Conservation (phyloP, 2,329 filamentous ascomycete species). For the Sclerotiophoma versabilis region DNA sequence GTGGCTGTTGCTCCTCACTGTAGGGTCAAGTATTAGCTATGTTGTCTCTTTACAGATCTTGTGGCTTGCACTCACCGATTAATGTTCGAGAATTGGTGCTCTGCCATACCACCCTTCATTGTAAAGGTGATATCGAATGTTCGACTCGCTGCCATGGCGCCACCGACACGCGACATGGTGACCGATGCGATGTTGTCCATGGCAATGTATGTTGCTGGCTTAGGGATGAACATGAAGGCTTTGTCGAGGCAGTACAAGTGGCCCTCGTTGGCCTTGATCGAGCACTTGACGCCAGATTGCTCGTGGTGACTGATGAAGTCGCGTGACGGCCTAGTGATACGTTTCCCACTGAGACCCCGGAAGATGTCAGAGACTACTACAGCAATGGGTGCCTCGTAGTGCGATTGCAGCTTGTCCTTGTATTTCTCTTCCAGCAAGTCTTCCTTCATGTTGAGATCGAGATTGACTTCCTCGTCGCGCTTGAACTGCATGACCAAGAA, state of each 20-base stretch:
- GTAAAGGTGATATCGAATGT: constrained; percentile 97
- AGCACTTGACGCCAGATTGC: constrained; percentile 96
- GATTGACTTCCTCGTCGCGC: constrained; percentile 93
- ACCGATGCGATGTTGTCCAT: constrained; percentile 92
- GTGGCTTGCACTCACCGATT: constrained; percentile 68
- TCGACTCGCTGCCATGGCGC: constrained; percentile 88
- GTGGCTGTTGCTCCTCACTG: constrained; percentile 88
- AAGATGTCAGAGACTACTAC: constrained; percentile 96
- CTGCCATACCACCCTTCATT: constrained; percentile 84
- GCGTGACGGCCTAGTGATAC: constrained; percentile 90
- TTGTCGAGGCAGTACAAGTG: constrained; percentile 97
- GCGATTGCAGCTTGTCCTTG: constrained; percentile 84
- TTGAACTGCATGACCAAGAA: constrained; percentile 99
- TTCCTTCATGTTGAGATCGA: constrained; percentile 95
- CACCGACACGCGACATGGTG: constrained; percentile 94
- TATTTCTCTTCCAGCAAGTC: constrained; percentile 85
- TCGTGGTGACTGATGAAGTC: constrained; percentile 94
- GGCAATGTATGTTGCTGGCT: constrained; percentile 95
- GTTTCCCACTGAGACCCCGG: constrained; percentile 91
- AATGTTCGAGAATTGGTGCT: constrained; percentile 98
- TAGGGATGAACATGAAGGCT: constrained; percentile 98
- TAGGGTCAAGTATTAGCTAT: constrained; percentile 34
- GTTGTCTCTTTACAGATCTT: not conserved
- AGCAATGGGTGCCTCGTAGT: constrained; percentile 88
- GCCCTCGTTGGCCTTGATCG: constrained; percentile 99